These are phyloP conservation scores for Claviceps monticola DNA, from an alignment of 2,329 filamentous ascomycete genomes.

Conservation along the genomic window DNA sequence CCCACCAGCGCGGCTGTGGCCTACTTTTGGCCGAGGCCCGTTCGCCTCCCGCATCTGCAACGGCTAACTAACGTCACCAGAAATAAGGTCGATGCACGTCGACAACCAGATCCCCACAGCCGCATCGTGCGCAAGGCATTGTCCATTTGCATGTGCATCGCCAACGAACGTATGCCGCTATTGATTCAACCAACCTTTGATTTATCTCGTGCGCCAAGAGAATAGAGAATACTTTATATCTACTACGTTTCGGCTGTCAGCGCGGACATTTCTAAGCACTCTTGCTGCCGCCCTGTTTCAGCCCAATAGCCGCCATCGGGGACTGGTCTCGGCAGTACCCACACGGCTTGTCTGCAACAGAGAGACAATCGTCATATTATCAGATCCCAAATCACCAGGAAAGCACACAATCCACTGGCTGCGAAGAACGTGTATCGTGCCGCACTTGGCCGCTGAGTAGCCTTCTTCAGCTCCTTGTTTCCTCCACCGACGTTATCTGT, in stretches of 20 bases:
- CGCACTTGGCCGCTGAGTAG: constrained; percentile 55
- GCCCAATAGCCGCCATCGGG: not conserved
- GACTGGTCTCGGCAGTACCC: not conserved
- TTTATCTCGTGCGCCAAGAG: too few species aligned
- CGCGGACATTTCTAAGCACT: not conserved
- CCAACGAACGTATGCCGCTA: too few species aligned
- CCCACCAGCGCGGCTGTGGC: not conserved
- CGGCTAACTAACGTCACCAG: not conserved
- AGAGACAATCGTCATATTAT: constrained; percentile 29
- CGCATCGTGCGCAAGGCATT: too few species aligned
- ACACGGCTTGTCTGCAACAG: not conserved
- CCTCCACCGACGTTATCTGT: constrained; percentile 77
- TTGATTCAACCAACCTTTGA: too few species aligned
- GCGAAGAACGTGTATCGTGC: constrained; percentile 70
- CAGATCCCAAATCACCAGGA: constrained; percentile 66
- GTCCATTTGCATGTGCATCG: too few species aligned
- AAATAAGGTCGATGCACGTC: too few species aligned
- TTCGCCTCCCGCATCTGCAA: not conserved
- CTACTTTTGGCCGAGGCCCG: not conserved
- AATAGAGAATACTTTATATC: too few species aligned
- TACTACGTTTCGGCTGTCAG: not conserved
- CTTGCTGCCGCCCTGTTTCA: not conserved
- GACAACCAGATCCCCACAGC: not conserved
- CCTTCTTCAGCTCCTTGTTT: constrained; percentile 83
- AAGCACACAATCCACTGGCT: constrained; percentile 60